Evolutionary conservation across 345 rosid genomes (phyloP).

Genomic region (Syzygium aromaticum): DNA sequence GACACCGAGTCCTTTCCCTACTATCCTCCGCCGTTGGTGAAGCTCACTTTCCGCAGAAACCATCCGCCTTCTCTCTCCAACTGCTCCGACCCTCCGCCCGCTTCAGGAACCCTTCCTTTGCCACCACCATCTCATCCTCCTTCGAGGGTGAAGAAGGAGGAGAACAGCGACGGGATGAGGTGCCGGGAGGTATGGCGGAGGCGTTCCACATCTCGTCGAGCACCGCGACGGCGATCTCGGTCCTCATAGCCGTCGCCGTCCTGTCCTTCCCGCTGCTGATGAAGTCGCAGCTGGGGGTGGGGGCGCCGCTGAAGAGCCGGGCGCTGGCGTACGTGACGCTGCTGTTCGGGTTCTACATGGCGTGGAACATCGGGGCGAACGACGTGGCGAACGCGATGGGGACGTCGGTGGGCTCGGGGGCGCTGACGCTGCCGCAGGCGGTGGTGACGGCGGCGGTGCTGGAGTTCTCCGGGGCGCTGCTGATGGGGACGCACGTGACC

Average conservation of each 20-base stretch:
- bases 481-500: slow-evolving; percentile 98
- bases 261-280: slow-evolving; percentile 59
- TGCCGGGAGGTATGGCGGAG: slow-evolving; percentile 59
- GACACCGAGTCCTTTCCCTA: background rate
- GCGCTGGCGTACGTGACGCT: slow-evolving; percentile 63
- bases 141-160: slow-evolving; percentile 40
- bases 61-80: background rate
- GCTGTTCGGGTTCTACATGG: slow-evolving; percentile 92
- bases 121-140: slow-evolving; percentile 69
- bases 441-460: slow-evolving; percentile 80
- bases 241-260: slow-evolving; percentile 64
- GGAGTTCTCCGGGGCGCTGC: slow-evolving; percentile 91
- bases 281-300: slow-evolving; percentile 53
- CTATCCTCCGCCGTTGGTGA: background rate
- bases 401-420: slow-evolving; percentile 93
- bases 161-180: slow-evolving; percentile 8
- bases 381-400: slow-evolving; percentile 99
- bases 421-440: slow-evolving; percentile 72
- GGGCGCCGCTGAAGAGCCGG: slow-evolving; percentile 54
- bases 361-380: slow-evolving; percentile 98
- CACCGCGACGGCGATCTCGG: slow-evolving; percentile 55
- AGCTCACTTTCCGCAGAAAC: background rate
- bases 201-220: slow-evolving; percentile 72
- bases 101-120: slow-evolving; percentile 25
- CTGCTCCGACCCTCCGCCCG: background rate